Evolutionary conservation across 768 basidiomycete genomes (phyloP).

Genomic region (Paxillus ammoniavirescens): DNA sequence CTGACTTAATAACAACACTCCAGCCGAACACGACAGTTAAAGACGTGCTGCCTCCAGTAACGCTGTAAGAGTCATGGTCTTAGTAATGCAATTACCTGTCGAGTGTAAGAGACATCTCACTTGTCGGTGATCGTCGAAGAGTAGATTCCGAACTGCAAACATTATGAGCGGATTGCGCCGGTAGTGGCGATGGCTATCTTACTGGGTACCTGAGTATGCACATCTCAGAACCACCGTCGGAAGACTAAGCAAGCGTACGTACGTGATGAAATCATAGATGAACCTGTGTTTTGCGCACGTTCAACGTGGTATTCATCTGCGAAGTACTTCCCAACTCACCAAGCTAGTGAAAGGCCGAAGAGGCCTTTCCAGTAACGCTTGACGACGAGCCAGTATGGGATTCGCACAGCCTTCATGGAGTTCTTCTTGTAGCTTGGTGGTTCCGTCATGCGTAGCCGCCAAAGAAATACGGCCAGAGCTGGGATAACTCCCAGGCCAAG

Average conservation of each 20-base stretch:
- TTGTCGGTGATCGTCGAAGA: constrained; percentile 71
- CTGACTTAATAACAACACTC: constrained; percentile 82
- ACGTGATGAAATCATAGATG: constrained; percentile 80
- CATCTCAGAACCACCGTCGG: background rate
- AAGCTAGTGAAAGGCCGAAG: constrained; percentile 70
- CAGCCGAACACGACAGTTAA: constrained; percentile 75
- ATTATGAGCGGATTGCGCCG: constrained; percentile 1
- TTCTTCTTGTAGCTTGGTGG: constrained; percentile 71
- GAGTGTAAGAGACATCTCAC: constrained; percentile 34
- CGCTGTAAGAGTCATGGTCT: constrained; percentile 33
- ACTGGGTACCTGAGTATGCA: constrained; percentile 55
- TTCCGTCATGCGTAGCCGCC: constrained; percentile 85
- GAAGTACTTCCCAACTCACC: constrained; percentile 39
- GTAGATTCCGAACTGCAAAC: constrained; percentile 70
- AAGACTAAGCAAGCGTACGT: constrained; percentile 25
- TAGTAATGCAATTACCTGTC: background rate
- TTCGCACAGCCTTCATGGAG: constrained; percentile 71
- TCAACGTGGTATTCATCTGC: background rate
- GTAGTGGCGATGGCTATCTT: constrained; percentile 23
- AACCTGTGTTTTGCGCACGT: constrained; percentile 42
- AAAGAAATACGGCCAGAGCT: constrained; percentile 76
- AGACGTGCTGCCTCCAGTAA: constrained; percentile 52
- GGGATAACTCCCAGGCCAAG: constrained; percentile 84
- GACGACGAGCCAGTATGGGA: constrained; percentile 76
- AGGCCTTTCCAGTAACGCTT: constrained; percentile 80